Evolutionary conservation across 2,329 filamentous ascomycete genomes (phyloP).

Genomic region (Aspergillus novofumigatus): DNA sequence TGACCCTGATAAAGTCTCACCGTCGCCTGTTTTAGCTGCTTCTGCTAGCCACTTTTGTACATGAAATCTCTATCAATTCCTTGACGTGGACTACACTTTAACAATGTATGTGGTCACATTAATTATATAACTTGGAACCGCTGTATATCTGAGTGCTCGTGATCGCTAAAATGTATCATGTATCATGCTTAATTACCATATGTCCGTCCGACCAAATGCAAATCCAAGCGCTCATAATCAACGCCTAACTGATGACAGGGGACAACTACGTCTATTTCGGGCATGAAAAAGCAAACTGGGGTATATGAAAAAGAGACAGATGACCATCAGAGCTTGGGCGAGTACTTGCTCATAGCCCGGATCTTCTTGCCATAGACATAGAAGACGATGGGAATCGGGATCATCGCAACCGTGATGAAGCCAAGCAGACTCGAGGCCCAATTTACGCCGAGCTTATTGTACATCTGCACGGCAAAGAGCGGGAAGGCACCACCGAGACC

Average conservation of each 20-base stretch:
- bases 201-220: not conserved
- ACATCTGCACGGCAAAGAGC: slow-evolving; percentile 31
- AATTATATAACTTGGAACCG: not conserved
- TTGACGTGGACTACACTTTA: not conserved
- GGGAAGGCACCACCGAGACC: slow-evolving; percentile 30
- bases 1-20: not conserved
- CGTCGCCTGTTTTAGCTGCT: not conserved
- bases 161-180: not conserved
- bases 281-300: not conserved
- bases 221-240: not conserved
- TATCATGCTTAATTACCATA: not conserved
- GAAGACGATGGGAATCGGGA: slow-evolving; percentile 46
- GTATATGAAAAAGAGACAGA: not conserved
- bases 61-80: not conserved
- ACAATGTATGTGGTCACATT: not conserved
- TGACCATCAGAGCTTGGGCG: slow-evolving; percentile 19
- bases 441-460: slow-evolving; percentile 30
- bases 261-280: not conserved
- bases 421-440: slow-evolving; percentile 37
- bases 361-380: slow-evolving; percentile 44
- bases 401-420: slow-evolving; percentile 34
- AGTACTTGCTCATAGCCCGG: slow-evolving; percentile 43
- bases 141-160: not conserved
- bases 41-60: not conserved
- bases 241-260: not conserved